phyloP scores from a whole-genome alignment of 768 basidiomycete species.

The Russula sp. region DNA sequence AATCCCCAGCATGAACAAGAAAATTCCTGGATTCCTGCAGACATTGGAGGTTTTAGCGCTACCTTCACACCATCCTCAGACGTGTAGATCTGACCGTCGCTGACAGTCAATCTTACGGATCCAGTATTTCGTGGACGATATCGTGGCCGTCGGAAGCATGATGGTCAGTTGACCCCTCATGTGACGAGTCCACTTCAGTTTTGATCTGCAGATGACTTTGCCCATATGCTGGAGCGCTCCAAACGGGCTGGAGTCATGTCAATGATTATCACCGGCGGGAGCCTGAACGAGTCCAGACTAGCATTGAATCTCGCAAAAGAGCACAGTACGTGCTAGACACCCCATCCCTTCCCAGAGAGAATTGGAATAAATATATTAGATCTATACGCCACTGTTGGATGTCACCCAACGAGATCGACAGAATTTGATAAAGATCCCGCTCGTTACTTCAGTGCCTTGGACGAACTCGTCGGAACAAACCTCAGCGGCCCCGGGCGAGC shows the following conservation, averaged over 20 bases:
- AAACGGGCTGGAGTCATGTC: slow-evolving; percentile 54
- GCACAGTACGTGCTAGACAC: slow-evolving; percentile 35
- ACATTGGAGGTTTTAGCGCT: slow-evolving; percentile 17
- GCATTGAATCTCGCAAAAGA: slow-evolving; percentile 57
- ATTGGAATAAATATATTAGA: slow-evolving; percentile 28
- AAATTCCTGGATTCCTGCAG: slow-evolving; percentile 38
- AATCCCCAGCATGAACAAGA: neutral
- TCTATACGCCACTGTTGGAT: slow-evolving; percentile 69
- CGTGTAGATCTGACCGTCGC: neutral
- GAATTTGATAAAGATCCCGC: slow-evolving; percentile 57
- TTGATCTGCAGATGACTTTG: slow-evolving; percentile 50
- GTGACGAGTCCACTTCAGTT: neutral
- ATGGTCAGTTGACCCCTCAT: slow-evolving; percentile 22
- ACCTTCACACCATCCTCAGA: neutral
- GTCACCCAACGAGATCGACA: slow-evolving; percentile 68
- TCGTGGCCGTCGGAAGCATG: slow-evolving; percentile 34
- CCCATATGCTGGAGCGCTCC: slow-evolving; percentile 50
- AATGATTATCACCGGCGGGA: slow-evolving; percentile 75
- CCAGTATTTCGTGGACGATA: slow-evolving; percentile 36
- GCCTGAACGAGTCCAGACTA: slow-evolving; percentile 52
- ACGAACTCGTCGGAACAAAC: slow-evolving; percentile 45
- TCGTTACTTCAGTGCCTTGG: slow-evolving; percentile 60
- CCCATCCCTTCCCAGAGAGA: neutral
- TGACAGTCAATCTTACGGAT: slow-evolving; percentile 36
- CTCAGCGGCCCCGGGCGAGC: slow-evolving; percentile 50